Percentiles rank a stretch among this genome's conserved stretches.
phyloP scores from a whole-genome alignment of 1,284 basidiomycete species.

The Coniferiporia sulphurascens region DNA sequence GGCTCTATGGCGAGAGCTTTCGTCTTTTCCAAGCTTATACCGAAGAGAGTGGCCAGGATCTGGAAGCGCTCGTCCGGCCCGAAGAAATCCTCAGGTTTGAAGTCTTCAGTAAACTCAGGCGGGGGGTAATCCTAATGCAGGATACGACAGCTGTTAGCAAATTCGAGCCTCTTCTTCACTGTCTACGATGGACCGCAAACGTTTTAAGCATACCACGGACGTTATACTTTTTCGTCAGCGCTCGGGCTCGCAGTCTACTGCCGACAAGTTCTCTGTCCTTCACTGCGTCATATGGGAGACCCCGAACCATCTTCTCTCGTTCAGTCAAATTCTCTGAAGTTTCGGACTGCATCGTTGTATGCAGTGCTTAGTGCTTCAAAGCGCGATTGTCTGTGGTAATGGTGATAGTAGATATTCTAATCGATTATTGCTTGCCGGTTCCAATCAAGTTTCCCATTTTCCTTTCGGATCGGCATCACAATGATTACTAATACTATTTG shows the following conservation, averaged over 20 bases:
- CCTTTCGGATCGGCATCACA: too few species aligned
- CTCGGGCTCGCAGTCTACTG: not conserved
- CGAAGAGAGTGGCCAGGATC: conserved; percentile 2
- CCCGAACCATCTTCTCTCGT: not conserved
- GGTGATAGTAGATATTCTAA: too few species aligned
- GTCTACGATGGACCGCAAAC: not conserved
- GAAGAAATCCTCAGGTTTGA: conserved; percentile 4
- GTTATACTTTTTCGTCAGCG: conserved; percentile 4
- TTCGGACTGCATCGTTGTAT: not conserved
- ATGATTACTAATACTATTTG: too few species aligned
- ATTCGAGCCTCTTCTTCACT: not conserved
- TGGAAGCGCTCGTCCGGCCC: conserved; percentile 10
- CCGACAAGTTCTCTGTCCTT: conserved; percentile 3
- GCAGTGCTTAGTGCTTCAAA: too few species aligned
- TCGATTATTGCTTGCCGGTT: too few species aligned
- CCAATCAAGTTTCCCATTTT: too few species aligned
- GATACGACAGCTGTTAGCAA: not conserved
- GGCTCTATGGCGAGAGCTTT: conserved; percentile 5
- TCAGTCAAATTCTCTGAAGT: not conserved
- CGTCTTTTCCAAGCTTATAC: not conserved
- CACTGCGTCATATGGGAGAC: conserved; percentile 1
- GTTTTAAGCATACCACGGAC: not conserved
- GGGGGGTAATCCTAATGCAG: not conserved
- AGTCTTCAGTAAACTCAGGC: not conserved
- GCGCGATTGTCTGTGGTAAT: too few species aligned